Evolutionary conservation across 2,329 filamentous ascomycete genomes (phyloP).

Genomic region (Colletotrichum eleusines): DNA sequence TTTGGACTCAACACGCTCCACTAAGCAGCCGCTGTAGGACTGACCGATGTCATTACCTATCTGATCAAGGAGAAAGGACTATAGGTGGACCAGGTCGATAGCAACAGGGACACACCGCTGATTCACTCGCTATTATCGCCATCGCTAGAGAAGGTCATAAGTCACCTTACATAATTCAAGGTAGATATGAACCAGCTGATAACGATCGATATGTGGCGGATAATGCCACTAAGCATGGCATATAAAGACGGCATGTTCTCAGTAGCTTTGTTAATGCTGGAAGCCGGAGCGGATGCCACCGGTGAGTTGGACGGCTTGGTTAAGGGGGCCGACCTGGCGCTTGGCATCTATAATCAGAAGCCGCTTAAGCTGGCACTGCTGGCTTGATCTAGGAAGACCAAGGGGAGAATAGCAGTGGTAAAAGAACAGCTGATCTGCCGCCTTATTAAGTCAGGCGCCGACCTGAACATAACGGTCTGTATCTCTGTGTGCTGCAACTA

Average conservation of each 20-base stretch:
- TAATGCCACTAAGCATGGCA: too few relatives aligned
- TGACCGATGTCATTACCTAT: slow-evolving; percentile 6
- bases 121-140: too few relatives aligned
- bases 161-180: background rate
- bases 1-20: background rate
- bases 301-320: background rate
- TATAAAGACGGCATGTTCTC: background rate
- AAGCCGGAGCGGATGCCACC: too few relatives aligned
- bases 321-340: background rate
- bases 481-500: too few relatives aligned
- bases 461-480: background rate
- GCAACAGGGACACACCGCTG: background rate
- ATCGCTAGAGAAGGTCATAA: background rate
- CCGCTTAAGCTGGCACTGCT: slow-evolving; percentile 1
- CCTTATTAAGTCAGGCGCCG: background rate
- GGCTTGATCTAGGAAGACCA: background rate
- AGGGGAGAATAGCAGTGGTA: background rate
- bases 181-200: background rate
- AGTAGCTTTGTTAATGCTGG: background rate
- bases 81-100: background rate
- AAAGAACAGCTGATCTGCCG: background rate
- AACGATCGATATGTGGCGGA: slow-evolving; percentile 5
- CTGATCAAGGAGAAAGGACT: slow-evolving; percentile 7
- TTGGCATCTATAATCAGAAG: slow-evolving; percentile 1
- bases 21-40: background rate